These are phyloP conservation scores for Mortierella sp. DNA, from an alignment of 371 early-diverging fungal genomes.

Conservation along the genomic window DNA sequence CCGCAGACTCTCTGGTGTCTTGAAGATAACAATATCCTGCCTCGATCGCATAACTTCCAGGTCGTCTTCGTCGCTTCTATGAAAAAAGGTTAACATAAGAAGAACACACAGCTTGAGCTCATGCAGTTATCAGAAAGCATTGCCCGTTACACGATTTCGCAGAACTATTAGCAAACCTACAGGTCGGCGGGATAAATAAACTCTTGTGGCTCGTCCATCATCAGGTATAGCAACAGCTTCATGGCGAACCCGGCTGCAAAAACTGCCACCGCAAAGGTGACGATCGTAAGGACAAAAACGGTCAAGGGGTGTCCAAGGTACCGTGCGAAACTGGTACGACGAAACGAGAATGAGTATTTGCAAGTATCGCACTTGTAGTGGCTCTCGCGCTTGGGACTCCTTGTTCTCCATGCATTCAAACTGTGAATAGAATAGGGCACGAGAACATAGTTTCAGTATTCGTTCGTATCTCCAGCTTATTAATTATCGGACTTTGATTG, in stretches of 20 bases:
- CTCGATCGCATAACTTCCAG: slow-evolving; percentile 23
- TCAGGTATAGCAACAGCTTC: slow-evolving; percentile 48
- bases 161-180: slow-evolving; percentile 22
- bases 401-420: slow-evolving; percentile 51
- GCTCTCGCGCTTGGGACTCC: slow-evolving; percentile 48
- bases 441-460: background rate
- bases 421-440: slow-evolving; percentile 6
- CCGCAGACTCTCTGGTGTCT: slow-evolving; percentile 49
- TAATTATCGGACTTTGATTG: background rate
- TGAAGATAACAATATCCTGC: slow-evolving; percentile 38
- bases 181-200: slow-evolving; percentile 48
- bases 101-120: background rate
- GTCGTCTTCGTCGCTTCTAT: slow-evolving; percentile 36
- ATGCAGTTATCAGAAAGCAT: too few relatives aligned
- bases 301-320: slow-evolving; percentile 55
- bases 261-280: slow-evolving; percentile 35
- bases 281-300: slow-evolving; percentile 42
- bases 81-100: background rate
- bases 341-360: slow-evolving; percentile 51
- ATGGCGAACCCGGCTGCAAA: slow-evolving; percentile 57
- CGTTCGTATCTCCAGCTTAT: background rate
- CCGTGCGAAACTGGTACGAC: slow-evolving; percentile 54
- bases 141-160: too few relatives aligned
- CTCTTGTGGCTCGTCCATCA: slow-evolving; percentile 49
- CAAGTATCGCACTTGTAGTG: slow-evolving; percentile 59